phyloP scores from a whole-genome alignment of 768 basidiomycete species.

The Mycena alexandri region DNA sequence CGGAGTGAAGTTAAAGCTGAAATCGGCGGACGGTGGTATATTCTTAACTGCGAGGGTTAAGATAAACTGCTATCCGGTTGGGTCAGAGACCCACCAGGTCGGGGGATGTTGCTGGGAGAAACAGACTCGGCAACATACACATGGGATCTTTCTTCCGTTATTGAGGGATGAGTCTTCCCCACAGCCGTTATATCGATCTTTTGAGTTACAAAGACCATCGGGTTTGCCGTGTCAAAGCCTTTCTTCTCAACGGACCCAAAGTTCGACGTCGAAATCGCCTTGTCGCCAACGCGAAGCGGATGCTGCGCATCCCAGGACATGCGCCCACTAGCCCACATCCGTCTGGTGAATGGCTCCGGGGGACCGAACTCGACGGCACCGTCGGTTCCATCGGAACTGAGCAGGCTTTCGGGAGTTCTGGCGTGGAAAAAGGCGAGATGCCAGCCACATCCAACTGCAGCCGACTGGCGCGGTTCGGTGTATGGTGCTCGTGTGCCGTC shows the following conservation, averaged over 20 bases:
- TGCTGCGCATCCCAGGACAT: conserved; percentile 69
- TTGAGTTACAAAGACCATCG: conserved; percentile 85
- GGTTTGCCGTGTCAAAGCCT: conserved; percentile 70
- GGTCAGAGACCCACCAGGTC: conserved; percentile 56
- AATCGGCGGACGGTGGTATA: conserved; percentile 63
- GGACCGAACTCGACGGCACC: conserved; percentile 70
- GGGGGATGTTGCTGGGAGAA: conserved; percentile 47
- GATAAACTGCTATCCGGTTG: not conserved
- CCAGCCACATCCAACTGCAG: conserved; percentile 70
- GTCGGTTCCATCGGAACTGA: conserved; percentile 81
- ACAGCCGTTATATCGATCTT: conserved; percentile 63
- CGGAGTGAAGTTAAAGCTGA: conserved; percentile 77
- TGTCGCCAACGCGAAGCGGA: conserved; percentile 67
- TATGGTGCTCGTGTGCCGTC: conserved; percentile 66
- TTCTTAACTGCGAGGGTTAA: conserved; percentile 57
- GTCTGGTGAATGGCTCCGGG: conserved; percentile 76
- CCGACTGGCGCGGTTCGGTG: conserved; percentile 53
- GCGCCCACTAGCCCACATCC: conserved; percentile 88
- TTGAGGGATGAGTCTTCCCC: conserved; percentile 58
- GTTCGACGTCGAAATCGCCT: conserved; percentile 60
- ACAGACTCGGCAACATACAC: conserved; percentile 65
- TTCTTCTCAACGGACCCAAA: conserved; percentile 71
- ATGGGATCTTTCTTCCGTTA: conserved; percentile 76
- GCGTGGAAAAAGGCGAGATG: conserved; percentile 84
- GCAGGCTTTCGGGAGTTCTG: conserved; percentile 64